phyloP scores from a whole-genome alignment of 306 rosid genomes.

The Geum urbanum region DNA sequence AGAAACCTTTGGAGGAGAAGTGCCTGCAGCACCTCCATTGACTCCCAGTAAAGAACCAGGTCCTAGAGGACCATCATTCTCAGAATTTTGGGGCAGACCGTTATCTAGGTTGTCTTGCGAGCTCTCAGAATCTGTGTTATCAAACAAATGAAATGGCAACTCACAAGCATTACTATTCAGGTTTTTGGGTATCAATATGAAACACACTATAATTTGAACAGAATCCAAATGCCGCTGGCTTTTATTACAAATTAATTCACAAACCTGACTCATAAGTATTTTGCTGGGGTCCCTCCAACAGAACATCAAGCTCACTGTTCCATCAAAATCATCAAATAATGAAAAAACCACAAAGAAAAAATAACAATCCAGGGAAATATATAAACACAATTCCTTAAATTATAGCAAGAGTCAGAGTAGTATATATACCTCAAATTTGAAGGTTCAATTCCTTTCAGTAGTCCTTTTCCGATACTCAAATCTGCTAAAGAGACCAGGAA shows the following conservation, averaged over 20 bases:
- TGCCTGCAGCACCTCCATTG: neutral
- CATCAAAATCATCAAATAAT: constrained; percentile 21
- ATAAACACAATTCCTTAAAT: neutral
- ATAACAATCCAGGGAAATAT: too few species aligned
- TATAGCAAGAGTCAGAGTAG: too few species aligned
- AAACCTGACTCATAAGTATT: constrained; percentile 30
- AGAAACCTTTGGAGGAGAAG: constrained; percentile 5
- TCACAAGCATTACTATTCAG: neutral
- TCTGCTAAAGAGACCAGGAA: constrained; percentile 43
- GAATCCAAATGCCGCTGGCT: neutral
- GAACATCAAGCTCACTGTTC: constrained; percentile 31
- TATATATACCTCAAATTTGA: constrained; percentile 27
- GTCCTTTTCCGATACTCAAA: constrained; percentile 5
- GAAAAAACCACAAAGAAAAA: neutral
- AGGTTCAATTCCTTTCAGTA: constrained; percentile 17
- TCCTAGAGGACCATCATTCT: constrained; percentile 22
- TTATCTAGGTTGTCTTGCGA: constrained; percentile 12
- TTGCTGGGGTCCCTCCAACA: constrained; percentile 15
- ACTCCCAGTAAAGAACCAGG: neutral
- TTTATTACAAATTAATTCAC: neutral
- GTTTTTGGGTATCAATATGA: neutral
- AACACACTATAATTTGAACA: neutral
- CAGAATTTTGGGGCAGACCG: constrained; percentile 1
- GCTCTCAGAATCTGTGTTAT: constrained; percentile 24
- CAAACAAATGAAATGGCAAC: neutral